Base-by-base conservation (phyloP, 345 rosid species). In the Lepidium aucheri region DNA sequence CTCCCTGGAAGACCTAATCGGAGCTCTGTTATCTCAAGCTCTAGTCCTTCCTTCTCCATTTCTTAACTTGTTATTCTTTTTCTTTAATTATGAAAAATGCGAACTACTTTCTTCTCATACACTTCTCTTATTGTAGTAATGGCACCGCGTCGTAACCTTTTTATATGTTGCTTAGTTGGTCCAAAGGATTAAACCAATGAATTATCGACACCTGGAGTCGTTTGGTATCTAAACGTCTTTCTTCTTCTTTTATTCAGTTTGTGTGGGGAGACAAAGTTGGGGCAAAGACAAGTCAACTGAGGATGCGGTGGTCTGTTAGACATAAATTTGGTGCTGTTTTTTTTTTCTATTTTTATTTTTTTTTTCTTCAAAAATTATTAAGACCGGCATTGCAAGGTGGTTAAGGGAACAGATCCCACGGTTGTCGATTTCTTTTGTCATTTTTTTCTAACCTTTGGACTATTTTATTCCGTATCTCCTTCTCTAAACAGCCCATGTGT, bases 11-110 rank as follows among this genome's bases (percentile, higher is more conserved):
- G 86, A 12, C 96, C 98, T 71, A 92, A 51, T 63, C 91, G 75
- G 7, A 92, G 90, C 87, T 92, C 96, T 9, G 95, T 89, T 65
- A 92, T 89, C 72, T 89, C 96, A 43, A 83, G 79, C 62, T 82
- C 97, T 9, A 81, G 74, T 13, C 84, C 73, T 60, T 39, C 63
- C 28, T 74, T 67, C 34, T 67, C 72, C 72, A 66, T 73, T 36
- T 65, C 24, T 51, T 39, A n/a, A 24, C 11, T 60, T 56, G 22
- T 20, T 20, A 1, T 20, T 20, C 2, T 20, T 20, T 20, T 20
- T 20, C 2, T 20, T 20, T 20, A 1, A 20, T 20, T 20, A 1
- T 20, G 22, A 20, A 20, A 20, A 20, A 20, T 20, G 22, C 1
- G 22, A 24, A 14, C 11, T 50, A 12, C 15, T 59, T 65, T 83